Evolutionary conservation across 305 asterid genomes (phyloP).

Genomic region (Vinca major): DNA sequence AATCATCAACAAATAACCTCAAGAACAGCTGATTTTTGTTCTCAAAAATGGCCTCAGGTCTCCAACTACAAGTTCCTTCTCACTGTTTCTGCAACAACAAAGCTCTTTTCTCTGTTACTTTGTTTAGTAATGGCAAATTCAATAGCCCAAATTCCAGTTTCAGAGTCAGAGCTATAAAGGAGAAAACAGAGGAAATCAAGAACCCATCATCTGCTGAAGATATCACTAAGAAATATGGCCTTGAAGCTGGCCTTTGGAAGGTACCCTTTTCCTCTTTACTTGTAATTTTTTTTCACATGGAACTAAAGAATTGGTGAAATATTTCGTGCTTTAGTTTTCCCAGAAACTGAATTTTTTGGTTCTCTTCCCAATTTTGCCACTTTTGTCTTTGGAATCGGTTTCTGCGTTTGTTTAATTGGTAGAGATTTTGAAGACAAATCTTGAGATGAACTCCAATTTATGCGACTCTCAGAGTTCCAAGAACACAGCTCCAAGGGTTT

Average conservation of each 20-base stretch:
- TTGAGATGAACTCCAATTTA: background rate
- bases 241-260: slow-evolving; percentile 97
- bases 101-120: slow-evolving; percentile 17
- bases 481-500: background rate
- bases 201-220: slow-evolving; percentile 61
- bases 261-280: slow-evolving; percentile 16
- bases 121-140: slow-evolving; percentile 20
- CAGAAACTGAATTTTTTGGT: background rate
- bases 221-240: slow-evolving; percentile 69
- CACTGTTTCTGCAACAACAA: slow-evolving; percentile 19
- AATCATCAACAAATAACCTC: too few species aligned
- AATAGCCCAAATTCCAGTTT: slow-evolving; percentile 17
- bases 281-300: background rate
- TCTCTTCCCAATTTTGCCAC: background rate
- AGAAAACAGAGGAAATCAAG: slow-evolving; percentile 58
- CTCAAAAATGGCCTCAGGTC: slow-evolving; percentile 14
- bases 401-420: background rate
- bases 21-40: too few species aligned
- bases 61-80: slow-evolving; percentile 15
- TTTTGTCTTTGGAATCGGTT: background rate
- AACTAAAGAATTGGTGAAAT: background rate
- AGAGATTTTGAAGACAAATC: background rate
- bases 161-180: slow-evolving; percentile 65
- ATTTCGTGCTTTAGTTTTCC: background rate
- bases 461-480: background rate